Conservation (phyloP, 768 basidiomycete genomes). For the Russula abietina region DNA sequence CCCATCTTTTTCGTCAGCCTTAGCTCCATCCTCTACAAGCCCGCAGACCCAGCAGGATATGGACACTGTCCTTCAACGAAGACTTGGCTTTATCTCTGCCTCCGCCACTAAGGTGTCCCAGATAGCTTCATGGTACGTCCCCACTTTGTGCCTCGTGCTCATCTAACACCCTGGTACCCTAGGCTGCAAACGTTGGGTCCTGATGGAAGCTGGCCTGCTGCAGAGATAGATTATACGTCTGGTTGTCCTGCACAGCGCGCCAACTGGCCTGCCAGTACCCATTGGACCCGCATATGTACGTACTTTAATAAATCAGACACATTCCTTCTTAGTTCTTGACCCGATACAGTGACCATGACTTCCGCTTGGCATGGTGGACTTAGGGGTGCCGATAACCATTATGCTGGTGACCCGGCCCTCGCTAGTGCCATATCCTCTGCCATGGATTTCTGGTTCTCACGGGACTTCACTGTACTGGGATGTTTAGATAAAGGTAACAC, state of each 20-base stretch:
- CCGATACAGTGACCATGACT: conserved; percentile 23
- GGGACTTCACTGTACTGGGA: conserved; percentile 28
- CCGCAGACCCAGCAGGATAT: conserved; percentile 12
- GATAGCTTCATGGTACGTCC: conserved; percentile 16
- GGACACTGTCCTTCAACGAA: conserved; percentile 18
- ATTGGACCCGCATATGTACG: conserved; percentile 29
- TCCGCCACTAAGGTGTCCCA: conserved; percentile 2
- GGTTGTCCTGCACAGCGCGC: conserved; percentile 34
- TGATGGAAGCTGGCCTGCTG: conserved; percentile 25
- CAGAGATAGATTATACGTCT: conserved; percentile 30
- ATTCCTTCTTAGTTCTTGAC: background rate
- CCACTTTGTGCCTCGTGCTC: background rate
- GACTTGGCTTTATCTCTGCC: conserved; percentile 15
- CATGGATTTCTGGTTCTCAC: conserved; percentile 32
- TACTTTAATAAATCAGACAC: background rate
- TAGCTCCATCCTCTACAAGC: background rate
- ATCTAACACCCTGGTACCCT: background rate
- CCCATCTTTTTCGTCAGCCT: background rate
- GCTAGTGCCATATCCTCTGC: conserved; percentile 25
- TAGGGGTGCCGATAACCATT: conserved; percentile 13
- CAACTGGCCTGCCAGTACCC: conserved; percentile 34
- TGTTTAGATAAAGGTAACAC: conserved; percentile 30
- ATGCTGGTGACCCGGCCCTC: conserved; percentile 17
- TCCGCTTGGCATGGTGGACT: conserved; percentile 28
- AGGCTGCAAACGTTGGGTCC: conserved; percentile 25